Conservation (phyloP, 352 stramenopile species). For the Pelagophyceae sp. region DNA sequence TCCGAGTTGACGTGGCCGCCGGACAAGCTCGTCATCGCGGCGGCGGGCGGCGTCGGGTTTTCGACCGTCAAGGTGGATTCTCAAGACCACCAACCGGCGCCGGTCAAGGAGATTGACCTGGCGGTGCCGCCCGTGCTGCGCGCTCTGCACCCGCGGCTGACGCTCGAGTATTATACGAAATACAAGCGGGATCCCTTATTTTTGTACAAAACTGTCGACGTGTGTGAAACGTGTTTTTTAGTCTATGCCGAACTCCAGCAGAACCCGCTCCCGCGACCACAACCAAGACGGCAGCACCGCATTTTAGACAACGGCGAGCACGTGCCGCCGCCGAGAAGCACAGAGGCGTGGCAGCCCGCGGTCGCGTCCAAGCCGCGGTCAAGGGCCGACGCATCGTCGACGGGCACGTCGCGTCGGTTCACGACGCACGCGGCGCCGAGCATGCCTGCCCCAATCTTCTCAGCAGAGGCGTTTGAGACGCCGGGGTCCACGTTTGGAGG, state of each 20-base stretch:
- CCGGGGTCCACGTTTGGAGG: background rate
- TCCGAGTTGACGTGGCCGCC: conserved; percentile 75
- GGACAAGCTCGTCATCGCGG: conserved; percentile 65
- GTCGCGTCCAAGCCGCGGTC: background rate
- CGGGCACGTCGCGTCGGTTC: too few relatives aligned
- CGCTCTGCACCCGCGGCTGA: conserved; percentile 72
- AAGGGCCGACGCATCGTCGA: conserved; percentile 16
- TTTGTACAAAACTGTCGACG: conserved; percentile 73
- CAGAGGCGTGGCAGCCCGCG: background rate
- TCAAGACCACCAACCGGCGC: background rate
- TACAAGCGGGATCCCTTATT: conserved; percentile 84
- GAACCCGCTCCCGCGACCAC: conserved; percentile 20
- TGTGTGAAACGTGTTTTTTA: conserved; percentile 84
- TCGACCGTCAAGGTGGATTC: conserved; percentile 38
- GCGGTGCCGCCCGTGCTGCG: conserved; percentile 80
- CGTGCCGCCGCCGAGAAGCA: conserved; percentile 1
- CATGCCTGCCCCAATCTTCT: background rate
- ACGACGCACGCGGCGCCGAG: background rate
- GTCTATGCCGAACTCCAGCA: conserved; percentile 76
- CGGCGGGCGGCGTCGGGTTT: conserved; percentile 81
- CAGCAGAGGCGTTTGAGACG: background rate
- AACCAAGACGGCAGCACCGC: background rate
- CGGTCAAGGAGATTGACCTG: conserved; percentile 49
- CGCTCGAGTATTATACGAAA: conserved; percentile 63
- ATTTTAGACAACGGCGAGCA: background rate